Conservation (phyloP, 2,329 filamentous ascomycete genomes). For the Leptodontidium sp. region DNA sequence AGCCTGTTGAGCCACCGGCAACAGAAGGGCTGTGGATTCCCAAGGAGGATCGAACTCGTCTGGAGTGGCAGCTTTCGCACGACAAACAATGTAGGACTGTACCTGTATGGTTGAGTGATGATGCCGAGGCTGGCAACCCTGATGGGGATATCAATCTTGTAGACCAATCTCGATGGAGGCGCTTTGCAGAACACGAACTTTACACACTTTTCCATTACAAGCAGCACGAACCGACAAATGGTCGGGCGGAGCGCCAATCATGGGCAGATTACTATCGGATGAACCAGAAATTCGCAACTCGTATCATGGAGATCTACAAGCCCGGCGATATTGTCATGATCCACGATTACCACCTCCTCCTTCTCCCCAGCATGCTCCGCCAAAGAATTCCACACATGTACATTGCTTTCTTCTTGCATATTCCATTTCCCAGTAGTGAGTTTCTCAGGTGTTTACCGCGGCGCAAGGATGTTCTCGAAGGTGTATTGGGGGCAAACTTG, state of each 20-base stretch:
- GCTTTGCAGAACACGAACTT: conserved; percentile 89
- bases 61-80: conserved; percentile 78
- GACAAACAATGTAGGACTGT: conserved; percentile 80
- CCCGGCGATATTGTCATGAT: conserved; percentile 92
- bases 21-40: conserved; percentile 76
- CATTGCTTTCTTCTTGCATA: conserved; percentile 93
- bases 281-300: conserved; percentile 91
- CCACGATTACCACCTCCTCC: conserved; percentile 92
- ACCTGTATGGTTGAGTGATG: conserved; percentile 89
- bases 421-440: conserved; percentile 95
- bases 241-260: conserved; percentile 78
- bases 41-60: conserved; percentile 71
- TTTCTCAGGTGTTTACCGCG: conserved; percentile 89
- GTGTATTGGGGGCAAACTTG: conserved; percentile 89
- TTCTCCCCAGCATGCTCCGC: conserved; percentile 87
- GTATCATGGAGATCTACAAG: conserved; percentile 87
- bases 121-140: conserved; percentile 64
- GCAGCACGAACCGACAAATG: conserved; percentile 88
- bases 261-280: conserved; percentile 95
- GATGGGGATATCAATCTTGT: conserved; percentile 76
- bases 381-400: conserved; percentile 89
- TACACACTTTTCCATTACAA: conserved; percentile 97
- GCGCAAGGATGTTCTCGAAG: conserved; percentile 89
- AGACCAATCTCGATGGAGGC: conserved; percentile 86
- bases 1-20: conserved; percentile 63